Conservation (phyloP, 371 early-diverging fungal species). For the Mucor lusitanicus region DNA sequence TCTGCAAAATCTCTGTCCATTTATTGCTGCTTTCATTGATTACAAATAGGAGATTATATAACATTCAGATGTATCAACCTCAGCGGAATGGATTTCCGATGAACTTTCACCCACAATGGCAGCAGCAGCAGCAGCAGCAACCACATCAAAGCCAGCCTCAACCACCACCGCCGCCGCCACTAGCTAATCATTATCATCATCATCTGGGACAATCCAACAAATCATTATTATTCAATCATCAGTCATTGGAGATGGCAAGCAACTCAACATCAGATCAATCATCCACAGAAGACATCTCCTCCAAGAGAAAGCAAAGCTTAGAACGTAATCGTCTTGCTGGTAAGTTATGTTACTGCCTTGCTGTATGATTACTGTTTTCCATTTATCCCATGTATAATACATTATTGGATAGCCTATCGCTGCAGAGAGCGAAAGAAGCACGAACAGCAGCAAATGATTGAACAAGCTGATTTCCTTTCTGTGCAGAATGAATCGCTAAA, state of each 20-base stretch:
- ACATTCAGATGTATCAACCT: not conserved
- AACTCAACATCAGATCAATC: not conserved
- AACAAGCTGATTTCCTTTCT: slow-evolving; percentile 6
- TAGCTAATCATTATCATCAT: not conserved
- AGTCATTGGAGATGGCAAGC: not conserved
- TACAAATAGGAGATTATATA: not conserved
- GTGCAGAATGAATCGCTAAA: slow-evolving; percentile 5
- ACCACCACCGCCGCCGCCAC: no score
- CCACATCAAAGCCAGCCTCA: not conserved
- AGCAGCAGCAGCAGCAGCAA: not conserved
- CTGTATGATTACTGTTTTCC: not conserved
- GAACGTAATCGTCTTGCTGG: slow-evolving; percentile 19
- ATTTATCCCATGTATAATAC: not conserved
- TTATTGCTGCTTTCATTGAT: not conserved
- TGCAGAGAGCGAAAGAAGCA: slow-evolving; percentile 16
- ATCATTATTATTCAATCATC: not conserved
- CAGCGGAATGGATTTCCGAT: not conserved
- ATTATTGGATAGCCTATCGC: not conserved
- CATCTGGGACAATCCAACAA: not conserved
- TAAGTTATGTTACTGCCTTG: not conserved
- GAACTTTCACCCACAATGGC: not conserved
- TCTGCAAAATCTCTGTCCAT: no score
- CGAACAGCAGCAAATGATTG: slow-evolving; percentile 14
- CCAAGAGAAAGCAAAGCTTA: slow-evolving; percentile 6
- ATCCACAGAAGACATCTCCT: not conserved